Evolutionary conservation across 2,329 filamentous ascomycete genomes (phyloP).

Genomic region (Microcera coccophila): DNA sequence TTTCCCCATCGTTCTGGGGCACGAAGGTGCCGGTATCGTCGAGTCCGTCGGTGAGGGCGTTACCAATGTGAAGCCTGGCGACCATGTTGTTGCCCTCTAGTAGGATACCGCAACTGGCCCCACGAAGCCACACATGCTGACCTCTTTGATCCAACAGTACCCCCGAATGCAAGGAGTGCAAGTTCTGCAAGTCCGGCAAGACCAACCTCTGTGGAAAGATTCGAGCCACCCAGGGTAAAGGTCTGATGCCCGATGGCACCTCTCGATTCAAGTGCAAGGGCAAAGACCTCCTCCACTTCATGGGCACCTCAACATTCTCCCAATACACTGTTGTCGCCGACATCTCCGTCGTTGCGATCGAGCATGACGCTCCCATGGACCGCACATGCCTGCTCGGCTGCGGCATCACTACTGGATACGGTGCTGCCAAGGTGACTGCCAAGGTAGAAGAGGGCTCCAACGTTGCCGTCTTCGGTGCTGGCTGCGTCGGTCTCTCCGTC

Average conservation of each 20-base stretch:
- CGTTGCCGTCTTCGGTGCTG: constrained; percentile 89
- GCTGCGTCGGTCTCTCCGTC: constrained; percentile 91
- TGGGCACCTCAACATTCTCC: constrained; percentile 98
- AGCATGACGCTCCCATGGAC: constrained; percentile 88
- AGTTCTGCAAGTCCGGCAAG: constrained; percentile 99
- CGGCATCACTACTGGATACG: constrained; percentile 98
- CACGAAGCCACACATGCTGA: background rate
- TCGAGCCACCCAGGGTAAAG: constrained; percentile 89
- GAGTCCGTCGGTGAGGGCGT: constrained; percentile 94
- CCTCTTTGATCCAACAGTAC: constrained; percentile 57
- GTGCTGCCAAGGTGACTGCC: constrained; percentile 89
- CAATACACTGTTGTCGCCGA: constrained; percentile 99
- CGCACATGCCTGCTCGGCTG: constrained; percentile 93
- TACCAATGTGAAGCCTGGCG: constrained; percentile 87
- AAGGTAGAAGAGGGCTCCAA: constrained; percentile 86
- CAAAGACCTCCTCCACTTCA: constrained; percentile 95
- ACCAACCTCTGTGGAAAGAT: constrained; percentile 99
- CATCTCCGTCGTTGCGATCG: constrained; percentile 94
- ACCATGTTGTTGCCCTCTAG: constrained; percentile 88
- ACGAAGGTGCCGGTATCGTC: constrained; percentile 88
- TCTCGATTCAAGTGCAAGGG: constrained; percentile 92
- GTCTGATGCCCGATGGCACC: constrained; percentile 96
- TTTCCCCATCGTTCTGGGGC: constrained; percentile 83
- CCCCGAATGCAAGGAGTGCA: constrained; percentile 95
- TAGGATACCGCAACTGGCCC: constrained; percentile 43